Evolutionary conservation across 352 stramenopile genomes (phyloP), one percentile per base, ranked within the genome.

Genomic region (Pythium insidiosum): DNA sequence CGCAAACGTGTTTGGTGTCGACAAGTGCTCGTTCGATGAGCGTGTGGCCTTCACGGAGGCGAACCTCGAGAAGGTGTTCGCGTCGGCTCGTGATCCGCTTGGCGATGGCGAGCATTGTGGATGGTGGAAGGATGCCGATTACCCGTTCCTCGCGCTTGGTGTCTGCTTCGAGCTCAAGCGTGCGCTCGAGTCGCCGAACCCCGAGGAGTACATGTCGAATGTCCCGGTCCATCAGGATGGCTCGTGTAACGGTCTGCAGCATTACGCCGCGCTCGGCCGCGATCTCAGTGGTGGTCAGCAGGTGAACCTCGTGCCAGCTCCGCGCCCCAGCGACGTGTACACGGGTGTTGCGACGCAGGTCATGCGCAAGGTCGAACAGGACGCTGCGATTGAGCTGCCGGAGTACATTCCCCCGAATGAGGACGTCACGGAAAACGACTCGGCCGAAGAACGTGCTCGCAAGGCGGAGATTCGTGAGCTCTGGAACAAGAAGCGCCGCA

Each of bases 171-270:
- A 99, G 50, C 80, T 99, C 35, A 82, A 90, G 28, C 71, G 84
- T 13, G 96, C 95, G 3, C 80, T 98, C 11, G 84, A 97, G 48
- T 94, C 73, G n/a, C 87, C 80, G 5, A 74, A 98, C 70, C 95
- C 92, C 5, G 80, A 91, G 22, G 74, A 85, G 40, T 99, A 98
- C 71, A 70, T 93, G 65, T 99, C 88, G 22, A 92, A 89, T 41
- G 73, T 99, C 19, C 96, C 96, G 1, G 94, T 99, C 33, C 96
- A 99, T 56, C 88, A 97, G 55, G 97, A 99, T 58, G 96, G 96
- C 7, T 98, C 91, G 24, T 99, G 97, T 63, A 99, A 99, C 64
- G 97, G 97, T 1, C 73, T 99, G 34, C 97, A 99, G 74, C 97
- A 99, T 66, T 99, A 99, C 65, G 97, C 97, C 24, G 96, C 96